Conservation (phyloP, 2,329 filamentous ascomycete genomes). For the Botrytis cinerea region DNA sequence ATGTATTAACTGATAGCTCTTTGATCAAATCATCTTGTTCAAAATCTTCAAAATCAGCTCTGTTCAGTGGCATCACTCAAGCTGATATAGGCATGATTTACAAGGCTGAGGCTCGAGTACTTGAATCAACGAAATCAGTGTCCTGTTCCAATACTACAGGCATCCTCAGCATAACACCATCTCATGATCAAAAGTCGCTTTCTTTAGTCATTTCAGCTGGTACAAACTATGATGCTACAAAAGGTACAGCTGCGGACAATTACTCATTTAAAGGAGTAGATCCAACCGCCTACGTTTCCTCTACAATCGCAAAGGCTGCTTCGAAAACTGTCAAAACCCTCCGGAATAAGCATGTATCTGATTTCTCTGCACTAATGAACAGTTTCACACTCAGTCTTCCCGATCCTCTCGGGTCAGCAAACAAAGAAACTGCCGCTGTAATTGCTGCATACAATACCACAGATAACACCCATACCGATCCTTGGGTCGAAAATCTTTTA, state of each 20-base stretch:
- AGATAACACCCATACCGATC: slow-evolving; percentile 50
- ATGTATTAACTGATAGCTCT: slow-evolving; percentile 41
- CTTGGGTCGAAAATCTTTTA: slow-evolving; percentile 54
- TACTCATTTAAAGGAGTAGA: slow-evolving; percentile 54
- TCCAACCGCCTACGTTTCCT: slow-evolving; percentile 45
- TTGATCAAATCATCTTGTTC: slow-evolving; percentile 43
- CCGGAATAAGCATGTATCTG: slow-evolving; percentile 43
- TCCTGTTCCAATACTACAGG: slow-evolving; percentile 33
- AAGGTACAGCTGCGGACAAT: slow-evolving; percentile 47
- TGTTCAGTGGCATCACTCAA: slow-evolving; percentile 45
- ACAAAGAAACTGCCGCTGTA: slow-evolving; percentile 45
- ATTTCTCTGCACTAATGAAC: slow-evolving; percentile 46
- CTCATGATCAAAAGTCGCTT: slow-evolving; percentile 34
- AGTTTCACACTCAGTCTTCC: slow-evolving; percentile 50
- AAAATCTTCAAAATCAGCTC: slow-evolving; percentile 35
- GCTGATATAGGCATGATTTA: slow-evolving; percentile 49
- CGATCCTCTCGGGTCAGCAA: slow-evolving; percentile 46
- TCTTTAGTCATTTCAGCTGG: slow-evolving; percentile 48
- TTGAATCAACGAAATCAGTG: slow-evolving; percentile 30
- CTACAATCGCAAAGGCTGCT: slow-evolving; percentile 42
- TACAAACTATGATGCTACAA: slow-evolving; percentile 54
- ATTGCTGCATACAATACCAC: slow-evolving; percentile 42
- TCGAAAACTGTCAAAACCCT: slow-evolving; percentile 42
- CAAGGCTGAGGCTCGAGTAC: slow-evolving; percentile 43
- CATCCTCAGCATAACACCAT: slow-evolving; percentile 40